Evolutionary conservation across 306 rosid species (phyloP).

Genomic region (Ormosia emarginata): DNA sequence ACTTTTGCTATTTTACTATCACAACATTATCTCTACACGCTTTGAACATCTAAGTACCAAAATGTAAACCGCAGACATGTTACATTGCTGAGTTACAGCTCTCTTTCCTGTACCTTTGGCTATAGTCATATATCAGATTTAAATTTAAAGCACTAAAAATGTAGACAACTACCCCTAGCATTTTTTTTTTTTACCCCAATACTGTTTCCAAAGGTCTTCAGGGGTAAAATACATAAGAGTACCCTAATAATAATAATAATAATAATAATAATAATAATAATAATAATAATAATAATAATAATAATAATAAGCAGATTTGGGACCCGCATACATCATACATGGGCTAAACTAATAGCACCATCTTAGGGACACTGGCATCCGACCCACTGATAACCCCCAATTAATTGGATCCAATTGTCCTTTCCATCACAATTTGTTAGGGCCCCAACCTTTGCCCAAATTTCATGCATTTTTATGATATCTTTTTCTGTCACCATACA

Average conservation of each 20-base stretch:
- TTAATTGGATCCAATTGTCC: constrained; percentile 45
- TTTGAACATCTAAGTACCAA: not conserved
- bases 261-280: not conserved
- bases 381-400: constrained; percentile 40
- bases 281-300: not conserved
- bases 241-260: not conserved
- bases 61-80: constrained; percentile 1
- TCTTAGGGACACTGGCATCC: constrained; percentile 40
- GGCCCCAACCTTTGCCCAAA: constrained; percentile 40
- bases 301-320: not conserved
- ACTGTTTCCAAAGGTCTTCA: not conserved
- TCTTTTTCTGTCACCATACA: constrained; percentile 32
- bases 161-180: not conserved
- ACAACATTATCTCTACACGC: not conserved
- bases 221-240: not conserved
- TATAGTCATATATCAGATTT: not conserved
- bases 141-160: not conserved
- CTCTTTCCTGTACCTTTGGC: not conserved
- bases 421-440: constrained; percentile 31
- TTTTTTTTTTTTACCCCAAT: not conserved
- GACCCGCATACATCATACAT: constrained; percentile 44
- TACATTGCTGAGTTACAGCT: constrained; percentile 4
- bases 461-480: constrained; percentile 28
- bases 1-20: not conserved
- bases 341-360: constrained; percentile 48